Evolutionary conservation across 176 grass and related monocot genomes (phyloP), one percentile per base, ranked within the genome.

Genomic region (Urochloa ruziziensis): DNA sequence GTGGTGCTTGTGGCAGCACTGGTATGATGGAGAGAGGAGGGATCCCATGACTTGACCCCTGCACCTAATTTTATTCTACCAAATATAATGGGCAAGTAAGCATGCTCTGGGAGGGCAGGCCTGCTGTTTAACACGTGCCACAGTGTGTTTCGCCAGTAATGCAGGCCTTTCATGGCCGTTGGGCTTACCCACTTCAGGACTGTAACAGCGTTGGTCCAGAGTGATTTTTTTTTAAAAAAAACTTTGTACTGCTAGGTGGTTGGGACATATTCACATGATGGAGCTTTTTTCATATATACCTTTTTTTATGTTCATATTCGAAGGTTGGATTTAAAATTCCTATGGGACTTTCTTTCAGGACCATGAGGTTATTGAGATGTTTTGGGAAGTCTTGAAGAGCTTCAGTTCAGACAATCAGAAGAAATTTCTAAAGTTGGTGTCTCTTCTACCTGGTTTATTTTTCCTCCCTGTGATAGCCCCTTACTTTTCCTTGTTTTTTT

Each of bases 331-430:
- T 62, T 82, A 80, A 4, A 25, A 32, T 66, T 75, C 24, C 27
- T 74, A 14, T 7, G 53, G 39, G 56, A 47, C 2, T 54, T 80
- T 66, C 82, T 73, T 91, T 66, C 91, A 99, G 96, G 93, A 96
- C 54, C 91, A 96, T 79, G 85, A 99, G 77, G 42, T 98, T 75
- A 89, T 98, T 81, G 91, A 92, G 84, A 90, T 93, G 77, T 90
- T 99, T 66, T 99, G 96, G 96, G 96, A 96, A 78, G 87, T 99
- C 34, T 68, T 99, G 29, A 99, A 99, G 87, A 89, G 78, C 87
- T 94, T 99, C 59, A 87, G 77, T 81, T 82, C 89, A 18, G 87
- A 96, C 74, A 44, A 96, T 67, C 96, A 94, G 91, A 99, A 99
- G 77, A 94, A 91, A 35, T 94, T 96, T 89, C 93, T 99, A 36